phyloP scores from a whole-genome alignment of 164 flowering plant species.

The Berberis thunbergii region DNA sequence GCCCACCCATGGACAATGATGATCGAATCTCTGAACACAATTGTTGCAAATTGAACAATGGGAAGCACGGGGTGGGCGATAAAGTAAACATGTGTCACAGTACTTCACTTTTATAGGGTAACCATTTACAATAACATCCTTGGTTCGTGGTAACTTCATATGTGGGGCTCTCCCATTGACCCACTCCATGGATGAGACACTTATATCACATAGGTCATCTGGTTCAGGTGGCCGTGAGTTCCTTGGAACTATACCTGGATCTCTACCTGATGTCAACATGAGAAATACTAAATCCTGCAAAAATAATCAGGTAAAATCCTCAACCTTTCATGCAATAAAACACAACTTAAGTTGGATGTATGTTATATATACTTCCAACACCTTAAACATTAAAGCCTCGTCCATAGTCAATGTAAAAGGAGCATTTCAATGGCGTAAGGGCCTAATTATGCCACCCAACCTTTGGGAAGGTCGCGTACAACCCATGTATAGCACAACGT shows the following conservation, averaged over 20 bases:
- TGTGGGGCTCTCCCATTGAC: slow-evolving; percentile 47
- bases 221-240: slow-evolving; percentile 59
- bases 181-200: slow-evolving; percentile 84
- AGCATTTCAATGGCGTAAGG: too few relatives aligned
- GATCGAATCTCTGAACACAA: slow-evolving; percentile 92
- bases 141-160: slow-evolving; percentile 56
- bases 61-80: slow-evolving; percentile 87
- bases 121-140: slow-evolving; percentile 67
- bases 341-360: background rate
- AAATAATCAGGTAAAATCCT: background rate
- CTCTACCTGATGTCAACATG: slow-evolving; percentile 76
- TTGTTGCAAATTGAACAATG: slow-evolving; percentile 98
- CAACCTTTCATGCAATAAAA: too few relatives aligned
- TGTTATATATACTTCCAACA: background rate
- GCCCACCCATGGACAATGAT: slow-evolving; percentile 98
- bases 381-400: too few relatives aligned
- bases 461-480: too few relatives aligned
- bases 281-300: slow-evolving; percentile 78
- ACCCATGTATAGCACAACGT: too few relatives aligned
- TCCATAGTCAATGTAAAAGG: too few relatives aligned
- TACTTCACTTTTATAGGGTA: slow-evolving; percentile 65
- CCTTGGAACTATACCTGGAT: slow-evolving; percentile 90
- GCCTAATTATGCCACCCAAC: too few relatives aligned
- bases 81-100: slow-evolving; percentile 84
- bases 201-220: slow-evolving; percentile 40